Conservation (phyloP, 768 basidiomycete genomes). For the Lepiota subincarnata region DNA sequence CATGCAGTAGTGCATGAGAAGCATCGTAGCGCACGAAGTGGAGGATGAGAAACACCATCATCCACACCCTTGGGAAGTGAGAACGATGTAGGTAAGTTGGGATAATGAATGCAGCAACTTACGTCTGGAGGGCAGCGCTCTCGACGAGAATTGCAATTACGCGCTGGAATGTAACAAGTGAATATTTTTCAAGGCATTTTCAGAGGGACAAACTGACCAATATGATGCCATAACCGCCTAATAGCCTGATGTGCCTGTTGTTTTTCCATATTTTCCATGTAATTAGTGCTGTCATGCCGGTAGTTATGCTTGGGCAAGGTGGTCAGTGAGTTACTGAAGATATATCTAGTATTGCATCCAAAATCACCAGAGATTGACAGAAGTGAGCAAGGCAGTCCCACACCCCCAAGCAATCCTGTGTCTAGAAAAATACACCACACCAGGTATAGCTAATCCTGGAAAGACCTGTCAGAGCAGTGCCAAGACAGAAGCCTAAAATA, state of each 20-base stretch:
- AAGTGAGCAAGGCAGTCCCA: background rate
- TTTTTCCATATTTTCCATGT: background rate
- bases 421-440: background rate
- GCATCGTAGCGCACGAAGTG: background rate
- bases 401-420: background rate
- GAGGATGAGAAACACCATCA: background rate
- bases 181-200: background rate
- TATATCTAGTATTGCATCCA: background rate
- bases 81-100: background rate
- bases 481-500: background rate
- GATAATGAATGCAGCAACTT: background rate
- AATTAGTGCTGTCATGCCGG: background rate
- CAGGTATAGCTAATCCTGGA: background rate
- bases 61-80: background rate
- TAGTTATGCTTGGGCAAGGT: background rate
- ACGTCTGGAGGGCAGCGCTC: conserved; percentile 6
- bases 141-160: conserved; percentile 1
- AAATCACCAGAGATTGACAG: background rate
- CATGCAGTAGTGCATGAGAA: background rate
- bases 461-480: background rate
- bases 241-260: background rate
- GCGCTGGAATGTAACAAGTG: background rate
- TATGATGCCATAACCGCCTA: background rate
- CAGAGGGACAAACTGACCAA: background rate
- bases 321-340: too few species aligned